Percentiles rank a stretch among this genome's conserved stretches.
These are phyloP conservation scores for Schizochytrium sp. DNA, from an alignment of 108 stramenopile genomes.

Conservation along the genomic window DNA sequence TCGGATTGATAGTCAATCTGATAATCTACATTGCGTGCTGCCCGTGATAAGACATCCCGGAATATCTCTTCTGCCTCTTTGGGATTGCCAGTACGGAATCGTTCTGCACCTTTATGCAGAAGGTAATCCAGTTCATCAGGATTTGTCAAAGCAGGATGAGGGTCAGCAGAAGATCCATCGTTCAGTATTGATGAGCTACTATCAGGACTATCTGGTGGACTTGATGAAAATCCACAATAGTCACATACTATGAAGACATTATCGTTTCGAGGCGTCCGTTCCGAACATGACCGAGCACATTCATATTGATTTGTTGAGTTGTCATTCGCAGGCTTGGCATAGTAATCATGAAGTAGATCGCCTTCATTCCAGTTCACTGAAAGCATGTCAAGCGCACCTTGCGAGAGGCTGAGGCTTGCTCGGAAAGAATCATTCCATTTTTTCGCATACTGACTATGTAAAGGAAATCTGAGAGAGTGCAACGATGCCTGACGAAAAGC, in stretches of 20 bases:
- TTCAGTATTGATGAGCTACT: neutral
- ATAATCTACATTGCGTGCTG: neutral
- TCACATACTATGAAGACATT: neutral
- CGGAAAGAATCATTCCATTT: too few species aligned
- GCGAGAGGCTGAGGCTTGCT: too few species aligned
- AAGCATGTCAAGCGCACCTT: neutral
- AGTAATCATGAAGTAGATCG: neutral
- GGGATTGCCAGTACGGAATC: neutral
- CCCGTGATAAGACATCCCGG: neutral
- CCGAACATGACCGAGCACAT: neutral
- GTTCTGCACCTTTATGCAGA: slow-evolving; percentile 15
- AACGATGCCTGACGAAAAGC: neutral
- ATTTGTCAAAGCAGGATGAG: neutral
- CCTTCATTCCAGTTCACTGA: neutral
- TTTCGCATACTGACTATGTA: too few species aligned
- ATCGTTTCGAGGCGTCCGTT: neutral
- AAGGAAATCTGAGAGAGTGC: too few species aligned
- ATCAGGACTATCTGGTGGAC: neutral
- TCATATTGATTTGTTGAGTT: neutral
- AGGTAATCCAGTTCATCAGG: slow-evolving; percentile 47
- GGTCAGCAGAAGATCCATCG: neutral
- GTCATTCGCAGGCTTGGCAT: neutral
- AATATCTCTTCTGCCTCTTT: neutral
- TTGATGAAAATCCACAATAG: neutral
- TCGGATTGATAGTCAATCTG: neutral